These are phyloP conservation scores for Cyclotella baltica DNA, from an alignment of 108 stramenopile genomes.

Conservation along the genomic window DNA sequence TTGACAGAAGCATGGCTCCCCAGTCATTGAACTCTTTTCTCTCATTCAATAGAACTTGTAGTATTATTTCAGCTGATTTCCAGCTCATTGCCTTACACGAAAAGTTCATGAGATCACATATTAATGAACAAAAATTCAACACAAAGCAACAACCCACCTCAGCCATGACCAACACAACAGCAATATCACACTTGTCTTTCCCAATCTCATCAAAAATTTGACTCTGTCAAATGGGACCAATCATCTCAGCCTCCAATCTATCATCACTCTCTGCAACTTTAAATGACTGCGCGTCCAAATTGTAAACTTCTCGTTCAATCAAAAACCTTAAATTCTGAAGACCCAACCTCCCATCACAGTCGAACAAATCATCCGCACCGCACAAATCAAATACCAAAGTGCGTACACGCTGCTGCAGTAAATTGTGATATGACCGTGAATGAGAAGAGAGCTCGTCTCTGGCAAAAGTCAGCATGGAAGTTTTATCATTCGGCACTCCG, in stretches of 20 bases:
- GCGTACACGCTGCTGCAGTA: conserved; percentile 53
- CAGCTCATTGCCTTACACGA: conserved; percentile 55
- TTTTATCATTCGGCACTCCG: conserved; percentile 24
- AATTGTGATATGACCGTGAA: conserved; percentile 56
- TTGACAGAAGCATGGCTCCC: conserved; percentile 84
- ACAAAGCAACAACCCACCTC: too few relatives aligned
- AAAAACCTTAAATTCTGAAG: conserved; percentile 69
- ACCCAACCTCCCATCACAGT: conserved; percentile 51
- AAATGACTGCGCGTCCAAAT: conserved; percentile 67
- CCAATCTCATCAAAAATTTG: conserved; percentile 60
- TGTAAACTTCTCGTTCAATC: conserved; percentile 71
- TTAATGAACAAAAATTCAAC: too few relatives aligned
- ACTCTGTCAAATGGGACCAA: conserved; percentile 63
- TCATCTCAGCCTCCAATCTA: conserved; percentile 61
- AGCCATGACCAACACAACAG: conserved; percentile 52
- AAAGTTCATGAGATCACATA: too few relatives aligned
- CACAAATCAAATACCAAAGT: conserved; percentile 66
- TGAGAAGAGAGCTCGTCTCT: conserved; percentile 79
- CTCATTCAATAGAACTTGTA: conserved; percentile 52
- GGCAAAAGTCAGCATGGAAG: conserved; percentile 76
- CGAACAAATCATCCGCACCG: conserved; percentile 59
- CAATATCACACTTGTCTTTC: conserved; percentile 69
- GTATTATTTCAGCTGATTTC: conserved; percentile 62
- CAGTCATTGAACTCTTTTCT: conserved; percentile 80
- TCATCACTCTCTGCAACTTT: conserved; percentile 67